Percentiles rank a stretch among this genome's conserved stretches.
phyloP scores from a whole-genome alignment of 805 yeast genomes.

The Teunomyces cretensis region DNA sequence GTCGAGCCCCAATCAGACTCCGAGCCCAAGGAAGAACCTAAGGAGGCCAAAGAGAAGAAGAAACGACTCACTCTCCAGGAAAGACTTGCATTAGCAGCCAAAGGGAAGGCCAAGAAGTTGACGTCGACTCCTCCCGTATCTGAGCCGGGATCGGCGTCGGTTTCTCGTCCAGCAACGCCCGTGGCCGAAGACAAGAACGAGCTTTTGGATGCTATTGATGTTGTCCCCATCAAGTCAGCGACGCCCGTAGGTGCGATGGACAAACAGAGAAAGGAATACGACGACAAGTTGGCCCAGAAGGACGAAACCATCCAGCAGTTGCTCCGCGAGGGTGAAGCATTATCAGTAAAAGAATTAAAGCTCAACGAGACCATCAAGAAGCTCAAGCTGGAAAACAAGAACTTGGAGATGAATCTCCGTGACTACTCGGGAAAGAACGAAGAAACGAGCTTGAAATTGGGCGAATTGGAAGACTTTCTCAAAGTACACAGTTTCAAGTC shows the following conservation, averaged over 20 bases:
- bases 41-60: slow-evolving; percentile 18
- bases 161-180: background rate
- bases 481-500: slow-evolving; percentile 26
- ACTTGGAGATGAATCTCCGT: slow-evolving; percentile 29
- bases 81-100: slow-evolving; percentile 79
- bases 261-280: background rate
- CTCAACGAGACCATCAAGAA: slow-evolving; percentile 65
- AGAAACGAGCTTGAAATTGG: slow-evolving; percentile 27
- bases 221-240: too few species aligned
- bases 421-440: slow-evolving; percentile 31
- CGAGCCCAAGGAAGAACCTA: background rate
- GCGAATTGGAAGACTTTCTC: slow-evolving; percentile 40
- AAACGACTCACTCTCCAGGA: slow-evolving; percentile 80
- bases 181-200: background rate
- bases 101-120: slow-evolving; percentile 34
- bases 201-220: too few species aligned
- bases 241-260: background rate
- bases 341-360: slow-evolving; percentile 70
- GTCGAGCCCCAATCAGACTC: background rate
- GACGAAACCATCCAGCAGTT: slow-evolving; percentile 66
- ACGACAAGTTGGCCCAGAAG: slow-evolving; percentile 24
- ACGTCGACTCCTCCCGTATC: background rate
- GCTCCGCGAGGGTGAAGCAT: slow-evolving; percentile 70
- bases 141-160: background rate
- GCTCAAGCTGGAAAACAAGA: slow-evolving; percentile 40